Conservation (phyloP, 164 flowering plant genomes). For the Vitis labrusca region DNA sequence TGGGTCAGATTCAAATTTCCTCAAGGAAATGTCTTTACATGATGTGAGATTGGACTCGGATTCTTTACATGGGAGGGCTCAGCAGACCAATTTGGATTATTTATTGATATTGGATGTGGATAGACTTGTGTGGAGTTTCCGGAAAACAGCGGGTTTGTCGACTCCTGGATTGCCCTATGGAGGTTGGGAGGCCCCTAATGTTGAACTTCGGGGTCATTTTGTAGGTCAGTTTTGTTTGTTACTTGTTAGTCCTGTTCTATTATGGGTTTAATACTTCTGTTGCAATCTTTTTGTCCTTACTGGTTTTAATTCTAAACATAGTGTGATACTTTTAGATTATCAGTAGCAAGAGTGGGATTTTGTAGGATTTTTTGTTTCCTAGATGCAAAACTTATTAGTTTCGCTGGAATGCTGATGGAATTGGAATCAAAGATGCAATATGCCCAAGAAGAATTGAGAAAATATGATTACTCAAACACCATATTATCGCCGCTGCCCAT, state of each 20-base stretch:
- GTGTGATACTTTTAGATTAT: neutral
- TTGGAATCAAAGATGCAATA: neutral
- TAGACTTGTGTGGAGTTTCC: slow-evolving; percentile 82
- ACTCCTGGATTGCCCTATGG: slow-evolving; percentile 66
- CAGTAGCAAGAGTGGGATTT: neutral
- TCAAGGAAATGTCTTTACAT: slow-evolving; percentile 69
- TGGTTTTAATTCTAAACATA: neutral
- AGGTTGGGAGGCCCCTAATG: slow-evolving; percentile 75
- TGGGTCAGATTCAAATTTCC: slow-evolving; percentile 24
- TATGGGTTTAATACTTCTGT: neutral
- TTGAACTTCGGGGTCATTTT: slow-evolving; percentile 94
- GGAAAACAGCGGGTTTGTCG: slow-evolving; percentile 73
- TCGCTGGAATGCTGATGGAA: neutral
- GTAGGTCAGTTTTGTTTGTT: slow-evolving; percentile 55
- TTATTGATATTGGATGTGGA: slow-evolving; percentile 80
- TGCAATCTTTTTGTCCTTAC: neutral
- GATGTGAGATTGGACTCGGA: slow-evolving; percentile 67
- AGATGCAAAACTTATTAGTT: neutral
- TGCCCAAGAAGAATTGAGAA: neutral
- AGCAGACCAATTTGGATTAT: slow-evolving; percentile 90
- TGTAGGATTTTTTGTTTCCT: neutral
- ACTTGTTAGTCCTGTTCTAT: neutral
- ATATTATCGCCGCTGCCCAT: no score
- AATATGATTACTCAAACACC: neutral
- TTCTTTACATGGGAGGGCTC: slow-evolving; percentile 65